Evolutionary conservation across 169 alveolate species (phyloP), one percentile per base, ranked within the genome.

Genomic region (Plasmodium sp.): DNA sequence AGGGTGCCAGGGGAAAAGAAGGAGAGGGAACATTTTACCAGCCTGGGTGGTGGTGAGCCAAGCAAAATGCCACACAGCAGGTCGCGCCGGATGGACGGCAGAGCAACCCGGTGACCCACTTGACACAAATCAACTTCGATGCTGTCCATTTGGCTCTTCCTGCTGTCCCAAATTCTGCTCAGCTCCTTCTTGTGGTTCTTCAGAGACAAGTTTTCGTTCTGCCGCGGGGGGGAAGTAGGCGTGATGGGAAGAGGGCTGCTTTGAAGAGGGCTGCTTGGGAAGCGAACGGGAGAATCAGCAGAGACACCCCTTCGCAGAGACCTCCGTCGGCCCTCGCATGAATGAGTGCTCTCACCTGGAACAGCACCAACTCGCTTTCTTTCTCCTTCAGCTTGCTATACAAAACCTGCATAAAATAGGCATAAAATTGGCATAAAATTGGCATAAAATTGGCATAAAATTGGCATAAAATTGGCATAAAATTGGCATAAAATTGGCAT

Each of bases 161-260:
- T 84, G 41, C 1, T 74, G 36, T 84, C 85, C 62, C 48, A 34
- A 3, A 73, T 84, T 84, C 48, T 56, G 27, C 62, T 62, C 34
- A 84, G 62, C 45, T 84, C 72, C 31, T 73, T 51, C 27, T 75
- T 73, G 16, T 27, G 48, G 4, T 74, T 84, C 56, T 75, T 73
- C 45, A 84, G 79, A 27, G 93, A 84, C 58, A 84, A 34, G 27
- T 84, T 84, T 51, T 84, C 93, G 45, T 84, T 84, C 93, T 84
- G 71, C 3, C 2, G 54, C 62, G 16, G 22, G 43, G 77, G 16
- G 54, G 58, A 74, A 74, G 31, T 12, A 0, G 36, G 22, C 62
- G 10, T 54, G 54, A 34, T 14, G 75, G 10, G 31, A 71, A 84
- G 31, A 9, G 9, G 43, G 72, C 14, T 1, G n/a, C 3, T 22